These are phyloP conservation scores for Farysia itapuensis DNA, from an alignment of 1,284 basidiomycete species.

Conservation along the genomic window DNA sequence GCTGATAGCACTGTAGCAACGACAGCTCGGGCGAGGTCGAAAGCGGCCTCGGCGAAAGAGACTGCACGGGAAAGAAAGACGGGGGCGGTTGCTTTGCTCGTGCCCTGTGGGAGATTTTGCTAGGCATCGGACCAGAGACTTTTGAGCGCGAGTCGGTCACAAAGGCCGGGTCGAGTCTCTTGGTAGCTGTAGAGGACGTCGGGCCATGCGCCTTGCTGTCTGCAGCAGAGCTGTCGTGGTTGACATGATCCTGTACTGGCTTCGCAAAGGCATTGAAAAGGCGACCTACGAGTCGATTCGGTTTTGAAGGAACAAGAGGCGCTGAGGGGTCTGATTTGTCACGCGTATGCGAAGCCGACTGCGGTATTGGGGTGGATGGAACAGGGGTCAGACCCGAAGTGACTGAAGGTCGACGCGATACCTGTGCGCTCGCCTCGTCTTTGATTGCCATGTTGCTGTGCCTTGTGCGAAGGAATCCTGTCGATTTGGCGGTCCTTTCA, in stretches of 20 bases:
- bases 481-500: constrained; percentile 6
- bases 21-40: constrained; percentile 41
- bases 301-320: neutral
- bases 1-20: constrained; percentile 30
- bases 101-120: neutral
- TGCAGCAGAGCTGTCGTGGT: no score
- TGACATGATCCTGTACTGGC: constrained; percentile 4
- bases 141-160: constrained; percentile 1
- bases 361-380: neutral
- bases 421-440: neutral
- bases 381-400: neutral
- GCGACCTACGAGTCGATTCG: constrained; percentile 21
- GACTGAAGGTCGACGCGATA: neutral
- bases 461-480: constrained; percentile 1
- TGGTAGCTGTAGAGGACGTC: neutral
- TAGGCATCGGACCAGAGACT: neutral
- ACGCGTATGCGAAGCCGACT: neutral
- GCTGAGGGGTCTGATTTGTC: neutral
- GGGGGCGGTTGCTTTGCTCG: neutral
- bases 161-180: neutral
- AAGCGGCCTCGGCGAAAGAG: constrained; percentile 11
- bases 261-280: constrained; percentile 24
- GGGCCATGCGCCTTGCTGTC: no score
- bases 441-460: no score
- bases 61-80: constrained; percentile 10